A percentile compares a stretch with the other conserved stretches of the same genome.
phyloP scores from a whole-genome alignment of 73 alveolate genomes.

The Symbiodinium pilosum region DNA sequence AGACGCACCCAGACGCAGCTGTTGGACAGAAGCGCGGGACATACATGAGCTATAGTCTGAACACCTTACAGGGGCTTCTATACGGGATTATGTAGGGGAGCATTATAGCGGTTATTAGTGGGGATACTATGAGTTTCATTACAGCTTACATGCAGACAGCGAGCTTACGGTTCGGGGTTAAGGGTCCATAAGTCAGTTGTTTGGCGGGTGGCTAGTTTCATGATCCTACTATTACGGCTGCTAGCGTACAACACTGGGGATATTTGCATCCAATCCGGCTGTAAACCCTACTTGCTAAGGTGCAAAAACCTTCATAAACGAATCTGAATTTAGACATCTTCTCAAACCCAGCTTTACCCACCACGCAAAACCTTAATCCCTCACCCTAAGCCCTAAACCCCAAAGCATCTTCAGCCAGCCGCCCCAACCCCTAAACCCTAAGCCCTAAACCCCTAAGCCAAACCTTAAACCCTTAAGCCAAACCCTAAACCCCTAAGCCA shows the following conservation, averaged over 20 bases:
- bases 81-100: too few relatives aligned
- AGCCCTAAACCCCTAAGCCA: background rate
- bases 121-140: too few relatives aligned
- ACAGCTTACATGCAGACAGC: too few relatives aligned
- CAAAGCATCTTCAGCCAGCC: background rate
- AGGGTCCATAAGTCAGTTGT: background rate
- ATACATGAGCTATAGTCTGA: too few relatives aligned
- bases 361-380: background rate
- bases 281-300: background rate
- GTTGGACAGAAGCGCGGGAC: too few relatives aligned
- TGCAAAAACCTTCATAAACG: background rate
- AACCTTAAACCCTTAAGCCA: too few relatives aligned
- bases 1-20: too few relatives aligned
- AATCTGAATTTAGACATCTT: background rate
- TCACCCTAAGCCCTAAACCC: background rate
- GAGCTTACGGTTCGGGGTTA: background rate
- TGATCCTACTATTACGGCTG: too few relatives aligned
- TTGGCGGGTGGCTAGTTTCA: background rate
- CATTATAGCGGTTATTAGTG: too few relatives aligned
- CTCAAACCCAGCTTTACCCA: too few relatives aligned
- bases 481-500: too few relatives aligned
- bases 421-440: background rate
- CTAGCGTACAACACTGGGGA: background rate
- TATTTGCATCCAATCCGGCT: background rate
- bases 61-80: too few relatives aligned